Evolutionary conservation across 2,329 filamentous ascomycete genomes (phyloP).

Genomic region (Knufia petricola): DNA sequence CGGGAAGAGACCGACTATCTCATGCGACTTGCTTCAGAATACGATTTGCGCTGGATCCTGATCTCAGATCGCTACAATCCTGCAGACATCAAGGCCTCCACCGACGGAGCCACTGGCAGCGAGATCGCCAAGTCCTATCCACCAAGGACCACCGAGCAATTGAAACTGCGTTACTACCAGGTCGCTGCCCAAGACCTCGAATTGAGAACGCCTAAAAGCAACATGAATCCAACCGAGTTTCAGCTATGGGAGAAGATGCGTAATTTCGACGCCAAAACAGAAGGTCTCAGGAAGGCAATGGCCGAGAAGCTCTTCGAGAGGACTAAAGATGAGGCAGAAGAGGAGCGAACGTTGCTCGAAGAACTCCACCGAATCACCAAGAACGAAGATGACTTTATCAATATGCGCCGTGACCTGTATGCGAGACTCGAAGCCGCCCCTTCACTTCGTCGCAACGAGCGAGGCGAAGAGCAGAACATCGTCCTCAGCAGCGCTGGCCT

Average conservation of each 20-base stretch:
- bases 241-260: constrained; percentile 73
- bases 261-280: constrained; percentile 73
- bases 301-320: constrained; percentile 70
- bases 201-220: constrained; percentile 66
- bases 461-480: constrained; percentile 29
- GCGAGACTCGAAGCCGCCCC: constrained; percentile 73
- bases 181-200: constrained; percentile 76
- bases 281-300: constrained; percentile 73
- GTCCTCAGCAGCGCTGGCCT: constrained; percentile 78
- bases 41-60: constrained; percentile 79
- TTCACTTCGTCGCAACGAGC: constrained; percentile 51
- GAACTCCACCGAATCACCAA: constrained; percentile 88
- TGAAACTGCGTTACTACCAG: constrained; percentile 85
- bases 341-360: constrained; percentile 79
- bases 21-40: constrained; percentile 63
- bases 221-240: constrained; percentile 82
- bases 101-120: constrained; percentile 32
- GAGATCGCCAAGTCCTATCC: constrained; percentile 27
- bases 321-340: constrained; percentile 76
- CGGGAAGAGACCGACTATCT: constrained; percentile 92
- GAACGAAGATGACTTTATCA: constrained; percentile 74
- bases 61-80: constrained; percentile 89
- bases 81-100: constrained; percentile 12
- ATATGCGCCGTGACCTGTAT: constrained; percentile 80
- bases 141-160: constrained; percentile 68